phyloP scores from a whole-genome alignment of 2,329 filamentous ascomycete species.

The Diaporthe vexans region DNA sequence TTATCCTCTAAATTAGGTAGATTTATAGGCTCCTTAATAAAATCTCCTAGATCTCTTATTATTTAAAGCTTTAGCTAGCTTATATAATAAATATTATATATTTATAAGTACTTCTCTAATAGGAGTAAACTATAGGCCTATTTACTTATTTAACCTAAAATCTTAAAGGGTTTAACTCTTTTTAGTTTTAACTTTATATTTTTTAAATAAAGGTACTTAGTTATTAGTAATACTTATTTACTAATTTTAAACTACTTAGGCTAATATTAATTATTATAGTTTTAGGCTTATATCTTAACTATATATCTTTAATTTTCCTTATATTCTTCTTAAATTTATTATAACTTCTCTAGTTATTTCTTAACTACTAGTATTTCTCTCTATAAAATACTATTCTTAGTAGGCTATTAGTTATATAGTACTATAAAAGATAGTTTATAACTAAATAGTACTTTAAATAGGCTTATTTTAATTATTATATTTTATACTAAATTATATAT shows the following conservation, averaged over 20 bases:
- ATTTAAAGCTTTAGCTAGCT: not conserved
- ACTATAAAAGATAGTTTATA: not conserved
- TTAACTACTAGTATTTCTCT: not conserved
- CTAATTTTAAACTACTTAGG: not conserved
- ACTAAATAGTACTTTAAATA: not conserved
- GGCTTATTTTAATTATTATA: not conserved
- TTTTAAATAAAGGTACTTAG: not conserved
- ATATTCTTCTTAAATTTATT: not conserved
- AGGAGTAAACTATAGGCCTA: not conserved
- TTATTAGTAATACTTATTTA: not conserved
- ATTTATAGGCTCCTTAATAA: no score
- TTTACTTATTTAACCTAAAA: not conserved
- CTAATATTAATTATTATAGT: not conserved
- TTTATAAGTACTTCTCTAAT: not conserved
- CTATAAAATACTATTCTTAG: not conserved
- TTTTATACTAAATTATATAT: not conserved
- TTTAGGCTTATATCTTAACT: not conserved
- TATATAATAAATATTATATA: not conserved
- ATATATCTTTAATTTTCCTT: not conserved
- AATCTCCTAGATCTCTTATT: no score
- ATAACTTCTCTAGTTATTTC: not conserved
- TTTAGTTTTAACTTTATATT: not conserved
- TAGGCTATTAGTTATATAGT: not conserved
- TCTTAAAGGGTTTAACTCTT: not conserved
- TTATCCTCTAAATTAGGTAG: no score